Conservation (phyloP, 1,139 yeast species). For the Yamadazyma sp. region DNA sequence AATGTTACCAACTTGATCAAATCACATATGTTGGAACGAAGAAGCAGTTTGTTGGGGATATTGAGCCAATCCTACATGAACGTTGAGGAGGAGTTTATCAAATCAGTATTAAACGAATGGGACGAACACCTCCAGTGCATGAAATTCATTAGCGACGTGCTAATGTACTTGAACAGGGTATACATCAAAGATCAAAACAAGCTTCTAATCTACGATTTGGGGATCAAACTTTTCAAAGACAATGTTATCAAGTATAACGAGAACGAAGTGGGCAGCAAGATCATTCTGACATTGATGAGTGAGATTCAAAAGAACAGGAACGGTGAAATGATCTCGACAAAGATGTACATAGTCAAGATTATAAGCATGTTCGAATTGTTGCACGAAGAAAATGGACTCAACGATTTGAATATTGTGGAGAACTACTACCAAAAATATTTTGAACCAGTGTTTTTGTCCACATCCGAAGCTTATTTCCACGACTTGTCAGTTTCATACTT, state of each 20-base stretch:
- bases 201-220: slow-evolving; percentile 73
- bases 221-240: slow-evolving; percentile 59
- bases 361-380: slow-evolving; percentile 69
- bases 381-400: slow-evolving; percentile 33
- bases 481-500: slow-evolving; percentile 30
- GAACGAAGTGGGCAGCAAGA: slow-evolving; percentile 50
- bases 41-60: slow-evolving; percentile 23
- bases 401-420: slow-evolving; percentile 39
- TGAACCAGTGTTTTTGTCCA: slow-evolving; percentile 62
- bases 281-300: slow-evolving; percentile 52
- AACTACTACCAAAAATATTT: slow-evolving; percentile 63
- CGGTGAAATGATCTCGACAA: slow-evolving; percentile 52
- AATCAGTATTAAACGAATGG: slow-evolving; percentile 60
- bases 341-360: slow-evolving; percentile 56
- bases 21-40: slow-evolving; percentile 43
- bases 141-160: slow-evolving; percentile 80
- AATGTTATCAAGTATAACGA: slow-evolving; percentile 39
- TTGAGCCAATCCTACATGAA: slow-evolving; percentile 5
- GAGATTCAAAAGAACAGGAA: slow-evolving; percentile 62
- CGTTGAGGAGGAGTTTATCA: slow-evolving; percentile 41
- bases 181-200: slow-evolving; percentile 73
- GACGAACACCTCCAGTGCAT: slow-evolving; percentile 71
- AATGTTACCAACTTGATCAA: slow-evolving; percentile 55
- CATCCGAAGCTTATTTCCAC: slow-evolving; percentile 58
- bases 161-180: slow-evolving; percentile 85